Evolutionary conservation across 768 basidiomycete species (phyloP).

Genomic region (Leccinum uliginosum): DNA sequence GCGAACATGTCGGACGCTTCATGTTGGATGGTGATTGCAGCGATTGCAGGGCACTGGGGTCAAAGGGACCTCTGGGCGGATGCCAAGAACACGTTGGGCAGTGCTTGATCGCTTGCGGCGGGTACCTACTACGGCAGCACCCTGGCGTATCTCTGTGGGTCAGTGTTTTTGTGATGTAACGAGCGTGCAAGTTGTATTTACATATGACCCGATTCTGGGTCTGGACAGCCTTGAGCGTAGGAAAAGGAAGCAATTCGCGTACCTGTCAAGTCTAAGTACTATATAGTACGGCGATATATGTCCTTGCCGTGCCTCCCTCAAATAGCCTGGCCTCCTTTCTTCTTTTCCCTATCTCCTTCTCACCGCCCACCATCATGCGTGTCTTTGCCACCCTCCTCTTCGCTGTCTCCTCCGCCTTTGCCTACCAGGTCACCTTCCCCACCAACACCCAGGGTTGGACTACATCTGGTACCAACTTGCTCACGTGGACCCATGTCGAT

Average conservation of each 20-base stretch:
- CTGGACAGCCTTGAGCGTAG: conserved; percentile 12
- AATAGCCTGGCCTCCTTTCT: conserved; percentile 2
- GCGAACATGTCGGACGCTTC: conserved; percentile 39
- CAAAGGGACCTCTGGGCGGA: conserved; percentile 81
- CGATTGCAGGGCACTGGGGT: conserved; percentile 66
- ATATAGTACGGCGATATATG: conserved; percentile 6
- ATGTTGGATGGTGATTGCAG: conserved; percentile 73
- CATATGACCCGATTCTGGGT: background rate
- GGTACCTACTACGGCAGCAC: background rate
- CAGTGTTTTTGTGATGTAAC: conserved; percentile 5
- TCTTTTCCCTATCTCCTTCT: background rate
- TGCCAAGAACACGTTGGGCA: conserved; percentile 50
- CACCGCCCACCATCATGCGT: conserved; percentile 37
- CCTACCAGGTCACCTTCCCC: conserved; percentile 60
- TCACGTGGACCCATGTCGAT: conserved; percentile 60
- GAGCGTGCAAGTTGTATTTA: conserved; percentile 1
- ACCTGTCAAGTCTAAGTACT: conserved; percentile 7
- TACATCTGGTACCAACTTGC: conserved; percentile 44
- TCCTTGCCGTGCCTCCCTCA: background rate
- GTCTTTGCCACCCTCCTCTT: conserved; percentile 41
- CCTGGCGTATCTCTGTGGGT: background rate
- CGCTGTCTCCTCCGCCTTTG: conserved; percentile 51
- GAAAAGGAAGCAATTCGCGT: conserved; percentile 16
- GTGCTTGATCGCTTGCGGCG: conserved; percentile 8
- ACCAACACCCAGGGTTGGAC: conserved; percentile 50